Base-by-base conservation (phyloP, 2,329 filamentous ascomycete species). In the Colletotrichum shisoi region DNA sequence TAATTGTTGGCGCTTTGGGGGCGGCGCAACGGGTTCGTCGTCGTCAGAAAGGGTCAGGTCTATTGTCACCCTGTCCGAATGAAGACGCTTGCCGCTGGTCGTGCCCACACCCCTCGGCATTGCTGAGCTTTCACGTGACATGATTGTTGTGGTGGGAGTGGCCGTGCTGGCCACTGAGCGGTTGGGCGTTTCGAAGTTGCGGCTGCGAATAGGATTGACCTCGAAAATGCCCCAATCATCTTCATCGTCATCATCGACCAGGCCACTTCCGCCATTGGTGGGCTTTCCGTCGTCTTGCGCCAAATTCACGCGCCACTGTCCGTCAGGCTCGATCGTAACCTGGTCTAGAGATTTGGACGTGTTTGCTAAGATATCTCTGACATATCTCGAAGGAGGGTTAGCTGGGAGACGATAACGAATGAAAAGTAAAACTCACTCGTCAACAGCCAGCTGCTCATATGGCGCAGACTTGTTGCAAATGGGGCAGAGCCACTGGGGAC, bases 401-500 rank as follows among this genome's bases (percentile, higher is more conserved):
- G 72, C 57, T n/a, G n/a, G 15, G n/a, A 34, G 7, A 31, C 4
- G 3, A 5, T 24, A 6, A 24, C 4, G 13, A 63, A 34, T n/a
- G 53, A 58, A 2, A 37, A 5, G 56, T 15, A 17, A 13, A 12
- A 80, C 88, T 79, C 83, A 95, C 87, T 95, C 91, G 72, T 99
- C 95, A 37, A 98, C 88, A 12, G 92, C 93, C 27, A 99, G 81
- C 54, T 87, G 89, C 57, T 94, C 91, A 76, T 92, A 99, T 0
- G 89, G 87, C 1, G 93, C 89, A 0, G 87, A 79, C 74, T 94
- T 96, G 78, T 90, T 94, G 81, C 95, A 99, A 24, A 97, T 90
- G 0, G 95, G 95, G 74, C 95, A 99, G n/a, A 89, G 84, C 95
- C 95, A 99, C 19, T 95, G 96, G 0, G 95, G 95, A 0, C 93